Percentiles rank a stretch among this genome's conserved stretches.
Evolutionary conservation across 2,329 filamentous ascomycete genomes (phyloP).

Genomic region (Monilinia polystroma): DNA sequence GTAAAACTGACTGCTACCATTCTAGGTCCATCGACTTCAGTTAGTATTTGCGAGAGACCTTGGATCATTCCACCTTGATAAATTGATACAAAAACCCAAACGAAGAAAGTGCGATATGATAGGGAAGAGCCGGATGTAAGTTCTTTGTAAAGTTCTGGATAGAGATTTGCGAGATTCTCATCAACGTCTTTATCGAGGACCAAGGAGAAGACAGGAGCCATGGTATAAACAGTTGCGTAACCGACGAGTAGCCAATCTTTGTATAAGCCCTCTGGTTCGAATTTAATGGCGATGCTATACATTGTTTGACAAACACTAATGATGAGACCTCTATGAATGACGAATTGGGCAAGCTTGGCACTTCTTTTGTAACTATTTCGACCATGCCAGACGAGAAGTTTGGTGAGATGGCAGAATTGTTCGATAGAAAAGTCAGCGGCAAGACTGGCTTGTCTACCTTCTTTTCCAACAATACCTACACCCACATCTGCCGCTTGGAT

Average conservation of each 20-base stretch:
- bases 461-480: constrained; percentile 96
- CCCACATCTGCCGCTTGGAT: constrained; percentile 98
- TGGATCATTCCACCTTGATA: constrained; percentile 97
- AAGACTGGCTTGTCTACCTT: constrained; percentile 89
- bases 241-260: constrained; percentile 96
- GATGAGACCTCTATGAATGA: constrained; percentile 94
- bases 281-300: constrained; percentile 89
- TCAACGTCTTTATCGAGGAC: constrained; percentile 95
- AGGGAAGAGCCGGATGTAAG: constrained; percentile 85
- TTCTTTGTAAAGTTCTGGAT: constrained; percentile 97
- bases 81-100: constrained; percentile 91
- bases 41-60: constrained; percentile 85
- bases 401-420: constrained; percentile 92
- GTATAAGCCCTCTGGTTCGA: constrained; percentile 93
- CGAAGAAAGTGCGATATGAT: constrained; percentile 91
- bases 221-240: constrained; percentile 95
- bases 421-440: constrained; percentile 97
- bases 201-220: constrained; percentile 85
- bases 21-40: constrained; percentile 67
- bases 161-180: constrained; percentile 87
- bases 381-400: constrained; percentile 97
- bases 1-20: constrained; percentile 95
- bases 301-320: constrained; percentile 96
- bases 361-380: constrained; percentile 95
- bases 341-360: constrained; percentile 94